A percentile compares a stretch with the other conserved stretches of the same genome.
These are phyloP conservation scores for Chalciporus piperatus DNA, from an alignment of 768 basidiomycete species.

Conservation along the genomic window DNA sequence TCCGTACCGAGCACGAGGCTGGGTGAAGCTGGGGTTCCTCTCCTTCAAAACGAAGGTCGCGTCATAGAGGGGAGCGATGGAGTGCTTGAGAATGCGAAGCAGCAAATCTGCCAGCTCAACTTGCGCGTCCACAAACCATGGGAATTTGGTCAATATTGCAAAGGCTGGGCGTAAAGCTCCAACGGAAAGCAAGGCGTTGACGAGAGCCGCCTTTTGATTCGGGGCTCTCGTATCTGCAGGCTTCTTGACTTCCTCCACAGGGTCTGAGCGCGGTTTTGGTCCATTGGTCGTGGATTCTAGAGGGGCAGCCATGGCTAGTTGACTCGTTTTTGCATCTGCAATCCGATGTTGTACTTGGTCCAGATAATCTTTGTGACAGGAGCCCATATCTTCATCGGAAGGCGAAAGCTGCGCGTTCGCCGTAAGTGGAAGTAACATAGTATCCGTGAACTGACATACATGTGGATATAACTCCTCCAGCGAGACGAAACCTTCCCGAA, in stretches of 20 bases:
- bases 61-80: slow-evolving; percentile 68
- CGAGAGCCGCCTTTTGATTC: slow-evolving; percentile 80
- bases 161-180: slow-evolving; percentile 80
- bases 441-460: slow-evolving; percentile 43
- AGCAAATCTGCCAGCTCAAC: slow-evolving; percentile 86
- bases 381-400: slow-evolving; percentile 72
- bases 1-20: slow-evolving; percentile 63
- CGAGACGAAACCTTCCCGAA: slow-evolving; percentile 85
- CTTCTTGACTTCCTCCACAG: slow-evolving; percentile 38
- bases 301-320: slow-evolving; percentile 83
- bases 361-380: slow-evolving; percentile 61
- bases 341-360: slow-evolving; percentile 62
- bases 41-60: slow-evolving; percentile 50
- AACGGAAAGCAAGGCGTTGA: slow-evolving; percentile 78
- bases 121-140: slow-evolving; percentile 79
- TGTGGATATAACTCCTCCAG: slow-evolving; percentile 92
- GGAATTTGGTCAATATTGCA: slow-evolving; percentile 76
- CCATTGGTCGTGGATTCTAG: slow-evolving; percentile 52
- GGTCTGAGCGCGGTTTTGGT: slow-evolving; percentile 39
- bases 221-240: slow-evolving; percentile 38
- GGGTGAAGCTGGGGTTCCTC: slow-evolving; percentile 58
- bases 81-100: slow-evolving; percentile 68
- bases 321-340: slow-evolving; percentile 65
- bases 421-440: slow-evolving; percentile 5
- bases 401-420: slow-evolving; percentile 59